phyloP scores from a whole-genome alignment of 345 rosid species.

The Citrus reticulata region DNA sequence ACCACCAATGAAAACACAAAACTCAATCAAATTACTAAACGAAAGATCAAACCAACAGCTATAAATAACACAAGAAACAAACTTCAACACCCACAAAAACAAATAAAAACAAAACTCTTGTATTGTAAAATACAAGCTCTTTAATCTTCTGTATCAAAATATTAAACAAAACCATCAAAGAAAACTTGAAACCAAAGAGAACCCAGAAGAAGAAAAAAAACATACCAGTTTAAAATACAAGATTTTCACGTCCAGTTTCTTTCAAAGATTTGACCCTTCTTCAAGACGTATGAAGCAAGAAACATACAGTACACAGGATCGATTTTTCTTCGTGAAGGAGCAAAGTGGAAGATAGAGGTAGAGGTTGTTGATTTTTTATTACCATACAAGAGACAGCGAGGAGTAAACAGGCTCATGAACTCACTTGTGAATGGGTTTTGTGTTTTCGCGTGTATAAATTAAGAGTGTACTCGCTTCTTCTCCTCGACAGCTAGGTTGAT shows the following conservation, averaged over 20 bases:
- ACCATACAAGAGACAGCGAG: conserved; percentile 19
- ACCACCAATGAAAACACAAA: not conserved
- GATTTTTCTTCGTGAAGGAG: conserved; percentile 54
- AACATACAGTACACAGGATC: conserved; percentile 25
- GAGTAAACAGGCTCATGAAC: conserved; percentile 19
- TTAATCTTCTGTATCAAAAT: not conserved
- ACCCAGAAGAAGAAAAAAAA: conserved; percentile 8
- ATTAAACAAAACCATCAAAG: conserved; percentile 12
- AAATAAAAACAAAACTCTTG: too few relatives aligned
- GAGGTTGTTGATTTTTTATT: conserved; percentile 22
- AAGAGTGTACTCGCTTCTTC: conserved; percentile 8
- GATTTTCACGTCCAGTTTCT: conserved; percentile 14
- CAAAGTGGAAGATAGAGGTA: conserved; percentile 32
- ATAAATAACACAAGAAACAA: not conserved
- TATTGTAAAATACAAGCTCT: not conserved
- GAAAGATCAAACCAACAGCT: not conserved
- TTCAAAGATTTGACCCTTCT: conserved; percentile 4
- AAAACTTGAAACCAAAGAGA: conserved; percentile 15
- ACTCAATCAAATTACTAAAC: not conserved
- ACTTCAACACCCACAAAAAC: not conserved
- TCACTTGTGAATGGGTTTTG: not conserved
- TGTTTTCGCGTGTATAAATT: conserved; percentile 2
- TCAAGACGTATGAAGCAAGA: conserved; percentile 1
- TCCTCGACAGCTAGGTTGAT: conserved; percentile 5
- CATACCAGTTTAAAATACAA: conserved; percentile 20